Evolutionary conservation across 805 yeast genomes (phyloP).

Genomic region (Yamadazyma sp.): DNA sequence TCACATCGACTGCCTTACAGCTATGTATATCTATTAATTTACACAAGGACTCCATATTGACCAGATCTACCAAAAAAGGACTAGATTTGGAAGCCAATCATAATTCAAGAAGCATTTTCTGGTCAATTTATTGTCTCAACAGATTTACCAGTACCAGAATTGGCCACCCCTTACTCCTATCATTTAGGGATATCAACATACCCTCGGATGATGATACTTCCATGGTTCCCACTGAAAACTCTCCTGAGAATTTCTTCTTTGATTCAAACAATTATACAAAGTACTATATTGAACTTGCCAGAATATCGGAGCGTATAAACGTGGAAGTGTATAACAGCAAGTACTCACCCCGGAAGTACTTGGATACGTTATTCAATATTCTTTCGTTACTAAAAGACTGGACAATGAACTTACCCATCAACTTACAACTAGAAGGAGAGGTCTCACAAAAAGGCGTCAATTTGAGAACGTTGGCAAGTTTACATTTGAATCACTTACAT

Average conservation of each 20-base stretch:
- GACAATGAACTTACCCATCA: constrained; percentile 22
- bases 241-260: not conserved
- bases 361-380: constrained; percentile 17
- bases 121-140: constrained; percentile 28
- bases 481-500: constrained; percentile 31
- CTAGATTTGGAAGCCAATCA: constrained; percentile 8
- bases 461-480: constrained; percentile 23
- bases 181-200: constrained; percentile 20
- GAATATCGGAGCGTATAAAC: constrained; percentile 25
- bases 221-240: not conserved
- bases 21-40: constrained; percentile 26
- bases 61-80: constrained; percentile 5
- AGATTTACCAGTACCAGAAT: constrained; percentile 25
- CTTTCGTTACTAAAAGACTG: constrained; percentile 22
- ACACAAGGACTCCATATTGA: constrained; percentile 19
- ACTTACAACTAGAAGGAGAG: constrained; percentile 19
- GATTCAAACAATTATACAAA: constrained; percentile 14
- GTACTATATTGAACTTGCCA: constrained; percentile 24
- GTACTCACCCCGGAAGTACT: constrained; percentile 17
- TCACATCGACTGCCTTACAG: constrained; percentile 26
- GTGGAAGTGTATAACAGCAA: constrained; percentile 21
- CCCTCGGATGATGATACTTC: constrained; percentile 4
- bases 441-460: constrained; percentile 8
- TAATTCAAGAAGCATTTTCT: constrained; percentile 20
- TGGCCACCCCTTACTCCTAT: constrained; percentile 25